Base-by-base conservation (phyloP, 192 early-diverging fungal genomes). In the Funneliformis mosseae region DNA sequence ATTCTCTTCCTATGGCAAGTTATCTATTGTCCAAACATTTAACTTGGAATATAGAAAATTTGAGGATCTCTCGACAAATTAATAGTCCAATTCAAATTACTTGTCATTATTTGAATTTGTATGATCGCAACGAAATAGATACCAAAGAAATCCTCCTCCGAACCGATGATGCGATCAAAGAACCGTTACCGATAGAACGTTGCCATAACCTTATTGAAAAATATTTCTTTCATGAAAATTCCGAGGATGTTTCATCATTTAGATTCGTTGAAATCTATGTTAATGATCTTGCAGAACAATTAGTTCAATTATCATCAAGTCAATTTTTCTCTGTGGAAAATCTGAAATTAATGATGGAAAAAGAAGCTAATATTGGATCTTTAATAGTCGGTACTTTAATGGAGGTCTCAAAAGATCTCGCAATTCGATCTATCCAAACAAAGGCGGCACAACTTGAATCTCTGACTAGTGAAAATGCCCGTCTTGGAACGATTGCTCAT, bases 1-100 rank as follows among this genome's bases (percentile, higher is more conserved):
- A 78, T 39, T 81, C 81, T 12, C 38, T 81, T 41, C 59, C 60
- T 21, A 48, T 81, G 21, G 25, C 39, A 4, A 23, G 45, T 21
- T 75, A 68, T 77, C 18, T 60, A 7, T 12, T 45, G 10, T 27
- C 1, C 38, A 60, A 59, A 23, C 76, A 78, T 68, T 10, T 81
- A 9, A 55, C 64, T 28, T 81, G 81, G 81, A 23, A 77, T 59
- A 78, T 78, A 41, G 38, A 77, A 28, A 23, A 72, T 28, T 78
- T 81, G 4, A 76, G 77, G 3, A 11, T 69, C 9, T 61, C 74
- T 25, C 27, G 28, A 18, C 75, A 81, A 48, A 46, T 77, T 50
- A 43, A 59, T 61, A 50, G 27, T 43, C 74, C 81, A 5, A 78
- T 77, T 3, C 81, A 81, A n/a, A 18, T 81, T 21, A 63, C 55